A percentile compares a stretch with the other conserved stretches of the same genome.
Conservation (phyloP, 225 moss, liverwort and hornwort species). For the Takakia lepidozioides region DNA sequence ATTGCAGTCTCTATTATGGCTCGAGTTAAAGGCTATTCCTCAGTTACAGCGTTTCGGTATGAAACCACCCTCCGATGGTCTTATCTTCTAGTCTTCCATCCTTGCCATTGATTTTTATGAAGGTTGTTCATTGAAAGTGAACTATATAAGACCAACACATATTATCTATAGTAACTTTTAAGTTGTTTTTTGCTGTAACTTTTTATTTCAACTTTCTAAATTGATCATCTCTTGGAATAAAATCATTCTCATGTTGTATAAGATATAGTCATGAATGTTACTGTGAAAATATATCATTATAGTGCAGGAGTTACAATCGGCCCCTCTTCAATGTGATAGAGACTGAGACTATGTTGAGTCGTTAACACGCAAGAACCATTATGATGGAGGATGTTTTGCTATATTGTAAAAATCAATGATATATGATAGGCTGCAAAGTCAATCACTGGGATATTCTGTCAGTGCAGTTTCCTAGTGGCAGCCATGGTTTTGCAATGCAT, state of each 20-base stretch:
- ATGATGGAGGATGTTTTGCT: not conserved
- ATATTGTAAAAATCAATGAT: not conserved
- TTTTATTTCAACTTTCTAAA: not conserved
- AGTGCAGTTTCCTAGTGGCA: conserved; percentile 53
- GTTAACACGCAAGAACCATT: too few relatives aligned
- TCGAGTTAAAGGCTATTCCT: conserved; percentile 46
- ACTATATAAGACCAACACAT: too few relatives aligned
- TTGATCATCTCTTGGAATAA: too few relatives aligned
- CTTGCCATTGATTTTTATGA: not conserved
- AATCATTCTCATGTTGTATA: too few relatives aligned
- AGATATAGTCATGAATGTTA: too few relatives aligned
- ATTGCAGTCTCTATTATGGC: conserved; percentile 48
- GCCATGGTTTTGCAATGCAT: conserved; percentile 67
- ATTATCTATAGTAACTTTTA: too few relatives aligned
- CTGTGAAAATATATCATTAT: not conserved
- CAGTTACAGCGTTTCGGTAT: conserved; percentile 63
- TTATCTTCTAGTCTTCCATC: not conserved
- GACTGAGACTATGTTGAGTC: too few relatives aligned
- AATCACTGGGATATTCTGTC: not conserved
- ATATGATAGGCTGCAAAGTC: not conserved
- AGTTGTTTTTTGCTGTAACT: not conserved
- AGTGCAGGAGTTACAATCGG: not conserved
- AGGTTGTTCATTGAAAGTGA: not conserved
- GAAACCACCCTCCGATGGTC: not conserved
- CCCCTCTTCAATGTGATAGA: not conserved